phyloP scores from a whole-genome alignment of 2,329 filamentous ascomycete species.

The Beauveria varroae region DNA sequence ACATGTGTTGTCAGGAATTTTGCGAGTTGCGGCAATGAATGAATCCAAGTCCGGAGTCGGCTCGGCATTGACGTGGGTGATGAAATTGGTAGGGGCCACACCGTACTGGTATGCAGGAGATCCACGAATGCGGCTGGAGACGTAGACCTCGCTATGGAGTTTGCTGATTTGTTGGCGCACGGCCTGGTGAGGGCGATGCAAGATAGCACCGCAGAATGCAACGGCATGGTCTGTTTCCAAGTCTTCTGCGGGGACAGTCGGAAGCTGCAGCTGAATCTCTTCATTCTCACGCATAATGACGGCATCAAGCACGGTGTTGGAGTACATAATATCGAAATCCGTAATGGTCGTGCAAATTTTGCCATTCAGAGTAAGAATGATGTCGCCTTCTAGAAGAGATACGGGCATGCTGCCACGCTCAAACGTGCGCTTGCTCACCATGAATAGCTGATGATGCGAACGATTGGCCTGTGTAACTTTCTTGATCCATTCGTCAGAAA shows the following conservation, averaged over 20 bases:
- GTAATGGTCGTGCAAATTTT: slow-evolving; percentile 89
- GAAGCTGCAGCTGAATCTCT: slow-evolving; percentile 68
- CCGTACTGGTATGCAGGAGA: slow-evolving; percentile 85
- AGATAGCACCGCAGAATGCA: slow-evolving; percentile 87
- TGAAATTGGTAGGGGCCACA: slow-evolving; percentile 92
- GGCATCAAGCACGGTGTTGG: slow-evolving; percentile 73
- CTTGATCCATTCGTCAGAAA: slow-evolving; percentile 91
- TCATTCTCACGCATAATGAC: slow-evolving; percentile 79
- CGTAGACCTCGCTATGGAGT: slow-evolving; percentile 92
- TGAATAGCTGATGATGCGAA: slow-evolving; percentile 92
- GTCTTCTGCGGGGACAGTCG: slow-evolving; percentile 81
- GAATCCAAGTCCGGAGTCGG: slow-evolving; percentile 73
- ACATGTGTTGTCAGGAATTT: slow-evolving; percentile 93
- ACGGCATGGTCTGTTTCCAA: slow-evolving; percentile 89
- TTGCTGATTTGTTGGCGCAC: slow-evolving; percentile 97
- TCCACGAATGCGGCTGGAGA: slow-evolving; percentile 76
- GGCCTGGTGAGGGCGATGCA: slow-evolving; percentile 91
- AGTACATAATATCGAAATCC: slow-evolving; percentile 95
- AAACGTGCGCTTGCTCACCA: slow-evolving; percentile 85
- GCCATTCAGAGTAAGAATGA: slow-evolving; percentile 83
- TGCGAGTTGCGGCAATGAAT: slow-evolving; percentile 74
- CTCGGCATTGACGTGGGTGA: slow-evolving; percentile 89
- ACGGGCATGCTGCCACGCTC: slow-evolving; percentile 43
- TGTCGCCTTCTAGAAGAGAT: slow-evolving; percentile 78
- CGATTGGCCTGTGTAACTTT: slow-evolving; percentile 84